These are phyloP conservation scores for Lunularia cruciata DNA, from an alignment of 225 moss, liverwort and hornwort genomes.

Conservation along the genomic window DNA sequence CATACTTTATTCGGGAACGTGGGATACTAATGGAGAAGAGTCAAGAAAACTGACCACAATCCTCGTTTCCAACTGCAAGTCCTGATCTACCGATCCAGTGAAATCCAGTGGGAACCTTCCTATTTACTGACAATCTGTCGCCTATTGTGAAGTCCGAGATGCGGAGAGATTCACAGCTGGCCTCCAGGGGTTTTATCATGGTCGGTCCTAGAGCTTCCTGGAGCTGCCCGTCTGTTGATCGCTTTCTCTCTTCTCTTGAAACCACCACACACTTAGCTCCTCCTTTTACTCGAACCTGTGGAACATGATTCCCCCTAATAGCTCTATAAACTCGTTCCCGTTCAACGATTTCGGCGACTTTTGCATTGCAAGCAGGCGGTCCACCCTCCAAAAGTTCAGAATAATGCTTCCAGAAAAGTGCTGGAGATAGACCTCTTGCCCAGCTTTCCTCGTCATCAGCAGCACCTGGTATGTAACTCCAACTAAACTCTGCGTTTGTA, in stretches of 20 bases:
- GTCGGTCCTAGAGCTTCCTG: no score
- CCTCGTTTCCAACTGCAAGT: slow-evolving; percentile 73
- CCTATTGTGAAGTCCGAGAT: no score
- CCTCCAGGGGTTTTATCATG: neutral
- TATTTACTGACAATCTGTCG: neutral
- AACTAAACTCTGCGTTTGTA: slow-evolving; percentile 80
- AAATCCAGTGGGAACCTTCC: slow-evolving; percentile 42
- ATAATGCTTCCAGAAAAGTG: slow-evolving; percentile 74
- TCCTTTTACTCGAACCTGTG: slow-evolving; percentile 47
- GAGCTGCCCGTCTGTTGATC: neutral
- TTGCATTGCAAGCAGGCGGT: slow-evolving; percentile 71
- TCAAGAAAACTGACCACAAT: slow-evolving; percentile 54
- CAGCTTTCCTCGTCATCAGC: slow-evolving; percentile 96
- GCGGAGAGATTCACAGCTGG: neutral
- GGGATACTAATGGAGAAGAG: neutral
- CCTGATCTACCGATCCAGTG: slow-evolving; percentile 82
- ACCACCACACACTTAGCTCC: neutral
- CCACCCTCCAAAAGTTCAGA: slow-evolving; percentile 60
- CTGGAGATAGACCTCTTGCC: slow-evolving; percentile 78
- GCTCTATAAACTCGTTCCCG: slow-evolving; percentile 66
- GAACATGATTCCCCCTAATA: slow-evolving; percentile 60
- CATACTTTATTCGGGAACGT: no score
- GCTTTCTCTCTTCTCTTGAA: neutral
- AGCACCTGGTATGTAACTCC: slow-evolving; percentile 93
- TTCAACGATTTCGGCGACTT: slow-evolving; percentile 76